Percentiles rank a stretch among this genome's conserved stretches.
These are phyloP conservation scores for Stemphylium beticola DNA, from an alignment of 2,329 filamentous ascomycete species.

Conservation along the genomic window DNA sequence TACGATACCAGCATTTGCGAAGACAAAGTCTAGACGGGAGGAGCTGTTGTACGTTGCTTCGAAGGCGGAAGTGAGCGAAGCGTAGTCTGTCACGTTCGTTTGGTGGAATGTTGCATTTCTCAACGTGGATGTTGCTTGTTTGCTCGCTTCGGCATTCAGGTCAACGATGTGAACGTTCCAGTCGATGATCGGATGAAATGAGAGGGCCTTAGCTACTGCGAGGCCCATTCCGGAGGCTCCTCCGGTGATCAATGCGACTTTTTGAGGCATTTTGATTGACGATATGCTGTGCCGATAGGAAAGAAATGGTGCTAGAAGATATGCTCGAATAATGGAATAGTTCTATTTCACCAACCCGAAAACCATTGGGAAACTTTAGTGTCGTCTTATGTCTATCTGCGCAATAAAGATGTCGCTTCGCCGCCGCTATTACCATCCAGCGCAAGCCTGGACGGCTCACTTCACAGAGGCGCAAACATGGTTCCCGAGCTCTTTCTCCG, in stretches of 20 bases:
- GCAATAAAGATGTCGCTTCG: no score
- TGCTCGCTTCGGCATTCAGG: slow-evolving; percentile 46
- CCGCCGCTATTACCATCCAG: no score
- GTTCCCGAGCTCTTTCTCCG: slow-evolving; percentile 16
- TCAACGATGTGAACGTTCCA: slow-evolving; percentile 53
- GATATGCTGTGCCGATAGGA: not conserved
- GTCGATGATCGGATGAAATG: slow-evolving; percentile 32
- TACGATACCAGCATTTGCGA: slow-evolving; percentile 57
- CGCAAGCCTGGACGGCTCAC: no score
- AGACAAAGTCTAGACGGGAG: slow-evolving; percentile 55
- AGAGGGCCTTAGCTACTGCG: slow-evolving; percentile 50
- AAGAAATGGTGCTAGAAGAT: no score
- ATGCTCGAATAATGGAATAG: no score
- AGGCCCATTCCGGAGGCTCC: slow-evolving; percentile 66
- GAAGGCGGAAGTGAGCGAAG: slow-evolving; percentile 44
- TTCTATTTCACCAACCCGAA: no score
- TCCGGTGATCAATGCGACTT: slow-evolving; percentile 74
- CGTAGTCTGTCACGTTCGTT: slow-evolving; percentile 49
- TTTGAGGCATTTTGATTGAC: slow-evolving; percentile 17
- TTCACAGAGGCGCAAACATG: no score
- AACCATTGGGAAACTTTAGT: no score
- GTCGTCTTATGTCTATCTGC: no score
- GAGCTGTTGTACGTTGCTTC: slow-evolving; percentile 46
- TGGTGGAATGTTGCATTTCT: slow-evolving; percentile 48
- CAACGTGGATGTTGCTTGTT: slow-evolving; percentile 33